Evolutionary conservation across 495 filamentous ascomycete species (phyloP).

Genomic region (Penicillium coffeae): DNA sequence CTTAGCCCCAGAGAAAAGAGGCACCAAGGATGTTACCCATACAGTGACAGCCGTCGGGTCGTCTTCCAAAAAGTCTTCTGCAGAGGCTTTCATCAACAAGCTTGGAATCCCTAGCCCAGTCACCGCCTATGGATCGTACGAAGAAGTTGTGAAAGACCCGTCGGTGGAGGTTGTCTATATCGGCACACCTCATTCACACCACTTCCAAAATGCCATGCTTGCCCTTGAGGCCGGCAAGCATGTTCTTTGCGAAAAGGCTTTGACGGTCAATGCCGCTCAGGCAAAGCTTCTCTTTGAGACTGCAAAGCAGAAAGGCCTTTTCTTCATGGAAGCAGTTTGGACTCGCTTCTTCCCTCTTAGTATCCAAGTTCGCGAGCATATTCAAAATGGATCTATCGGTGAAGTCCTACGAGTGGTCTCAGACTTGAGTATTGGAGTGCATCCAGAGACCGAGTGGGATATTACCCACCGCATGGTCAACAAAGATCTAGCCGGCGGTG

Average conservation of each 20-base stretch:
- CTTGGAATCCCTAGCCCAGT: not conserved
- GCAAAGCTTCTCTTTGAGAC: conserved; percentile 66
- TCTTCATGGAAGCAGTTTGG: conserved; percentile 94
- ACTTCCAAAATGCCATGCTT: conserved; percentile 82
- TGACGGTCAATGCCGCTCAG: conserved; percentile 82
- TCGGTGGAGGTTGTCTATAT: conserved; percentile 78
- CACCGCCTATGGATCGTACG: conserved; percentile 1
- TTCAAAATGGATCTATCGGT: conserved; percentile 62
- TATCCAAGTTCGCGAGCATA: conserved; percentile 64
- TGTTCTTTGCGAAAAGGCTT: conserved; percentile 85
- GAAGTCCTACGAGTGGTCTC: conserved; percentile 63
- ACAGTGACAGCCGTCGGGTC: conserved; percentile 1
- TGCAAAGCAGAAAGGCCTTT: conserved; percentile 69
- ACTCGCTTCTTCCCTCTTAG: conserved; percentile 80
- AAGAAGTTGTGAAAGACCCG: not conserved
- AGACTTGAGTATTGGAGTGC: conserved; percentile 16
- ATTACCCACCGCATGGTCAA: conserved; percentile 73
- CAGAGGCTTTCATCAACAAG: conserved; percentile 1
- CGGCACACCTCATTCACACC: conserved; percentile 87
- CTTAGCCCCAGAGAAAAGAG: not conserved
- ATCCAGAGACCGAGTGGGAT: conserved; percentile 46
- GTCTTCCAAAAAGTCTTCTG: conserved; percentile 1
- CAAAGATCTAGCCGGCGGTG: conserved; percentile 75
- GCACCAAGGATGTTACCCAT: conserved; percentile 3
- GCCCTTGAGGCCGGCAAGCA: conserved; percentile 75